Conservation (phyloP, 371 early-diverging fungal species). For the Rhizopus stolonifer region DNA sequence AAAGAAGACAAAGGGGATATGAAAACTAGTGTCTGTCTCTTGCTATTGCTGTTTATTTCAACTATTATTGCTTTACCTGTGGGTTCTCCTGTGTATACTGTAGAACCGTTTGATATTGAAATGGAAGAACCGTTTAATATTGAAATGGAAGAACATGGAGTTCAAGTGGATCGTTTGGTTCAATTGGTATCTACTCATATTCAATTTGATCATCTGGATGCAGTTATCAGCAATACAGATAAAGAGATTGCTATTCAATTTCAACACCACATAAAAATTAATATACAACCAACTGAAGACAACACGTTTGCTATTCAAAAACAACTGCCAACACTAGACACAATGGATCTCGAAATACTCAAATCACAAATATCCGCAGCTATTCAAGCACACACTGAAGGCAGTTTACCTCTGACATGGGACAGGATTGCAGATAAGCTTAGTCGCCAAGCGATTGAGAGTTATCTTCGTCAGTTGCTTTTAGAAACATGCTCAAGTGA, state of each 20-base stretch:
- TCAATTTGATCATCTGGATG: conserved; percentile 32
- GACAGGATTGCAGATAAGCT: conserved; percentile 29
- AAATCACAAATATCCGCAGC: conserved; percentile 46
- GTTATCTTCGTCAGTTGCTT: conserved; percentile 20
- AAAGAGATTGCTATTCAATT: conserved; percentile 34
- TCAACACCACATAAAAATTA: conserved; percentile 35
- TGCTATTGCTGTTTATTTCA: neutral
- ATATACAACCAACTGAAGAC: conserved; percentile 14
- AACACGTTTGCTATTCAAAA: conserved; percentile 21
- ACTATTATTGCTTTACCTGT: conserved; percentile 1
- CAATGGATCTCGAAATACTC: conserved; percentile 43
- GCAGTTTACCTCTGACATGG: conserved; percentile 38
- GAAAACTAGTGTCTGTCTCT: neutral
- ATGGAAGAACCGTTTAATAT: neutral
- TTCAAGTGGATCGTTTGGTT: conserved; percentile 23
- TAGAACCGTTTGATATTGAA: too few species aligned
- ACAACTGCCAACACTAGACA: conserved; percentile 22
- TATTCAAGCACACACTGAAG: conserved; percentile 43
- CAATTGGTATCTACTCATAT: conserved; percentile 28
- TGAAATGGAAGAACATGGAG: conserved; percentile 13
- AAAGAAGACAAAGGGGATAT: too few species aligned
- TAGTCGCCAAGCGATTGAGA: conserved; percentile 26
- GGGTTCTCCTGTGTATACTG: too few species aligned
- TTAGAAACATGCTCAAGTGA: conserved; percentile 14
- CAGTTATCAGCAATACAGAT: conserved; percentile 35